A percentile compares a stretch with the other conserved stretches of the same genome.
phyloP scores from a whole-genome alignment of 805 yeast species.

The Maudiozyma bulderi region DNA sequence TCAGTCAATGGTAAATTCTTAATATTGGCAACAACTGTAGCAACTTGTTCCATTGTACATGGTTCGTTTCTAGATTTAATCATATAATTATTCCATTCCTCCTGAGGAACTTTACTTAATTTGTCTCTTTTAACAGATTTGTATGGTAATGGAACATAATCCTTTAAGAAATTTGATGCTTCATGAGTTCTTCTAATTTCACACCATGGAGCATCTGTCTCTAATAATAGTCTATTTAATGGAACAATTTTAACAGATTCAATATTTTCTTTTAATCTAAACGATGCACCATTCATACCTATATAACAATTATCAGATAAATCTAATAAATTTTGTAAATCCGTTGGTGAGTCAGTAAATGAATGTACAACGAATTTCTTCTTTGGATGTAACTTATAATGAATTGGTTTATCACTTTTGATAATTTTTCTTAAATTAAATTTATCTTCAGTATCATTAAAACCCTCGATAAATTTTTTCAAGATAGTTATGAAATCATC shows the following conservation, averaged over 20 bases:
- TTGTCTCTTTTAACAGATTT: constrained; percentile 28
- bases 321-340: constrained; percentile 46
- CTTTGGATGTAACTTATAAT: constrained; percentile 27
- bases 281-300: constrained; percentile 89
- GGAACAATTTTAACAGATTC: constrained; percentile 63
- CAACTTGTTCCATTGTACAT: constrained; percentile 72
- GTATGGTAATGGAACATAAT: constrained; percentile 22
- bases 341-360: constrained; percentile 73
- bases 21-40: constrained; percentile 51
- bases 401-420: constrained; percentile 7
- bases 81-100: constrained; percentile 31
- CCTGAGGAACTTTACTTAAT: constrained; percentile 18
- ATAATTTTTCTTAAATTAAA: constrained; percentile 9
- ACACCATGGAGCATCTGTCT: constrained; percentile 99
- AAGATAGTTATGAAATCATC: constrained; percentile 65
- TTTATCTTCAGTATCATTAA: constrained; percentile 25
- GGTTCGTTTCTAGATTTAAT: constrained; percentile 91
- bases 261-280: constrained; percentile 67
- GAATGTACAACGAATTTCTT: constrained; percentile 86
- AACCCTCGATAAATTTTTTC: constrained; percentile 46
- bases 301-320: constrained; percentile 38
- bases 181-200: constrained; percentile 81
- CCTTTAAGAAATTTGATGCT: constrained; percentile 46
- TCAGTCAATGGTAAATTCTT: constrained; percentile 34
- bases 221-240: constrained; percentile 59